Conservation (phyloP, 805 yeast genomes). For the Cyberlindnera euphorbiiphila region DNA sequence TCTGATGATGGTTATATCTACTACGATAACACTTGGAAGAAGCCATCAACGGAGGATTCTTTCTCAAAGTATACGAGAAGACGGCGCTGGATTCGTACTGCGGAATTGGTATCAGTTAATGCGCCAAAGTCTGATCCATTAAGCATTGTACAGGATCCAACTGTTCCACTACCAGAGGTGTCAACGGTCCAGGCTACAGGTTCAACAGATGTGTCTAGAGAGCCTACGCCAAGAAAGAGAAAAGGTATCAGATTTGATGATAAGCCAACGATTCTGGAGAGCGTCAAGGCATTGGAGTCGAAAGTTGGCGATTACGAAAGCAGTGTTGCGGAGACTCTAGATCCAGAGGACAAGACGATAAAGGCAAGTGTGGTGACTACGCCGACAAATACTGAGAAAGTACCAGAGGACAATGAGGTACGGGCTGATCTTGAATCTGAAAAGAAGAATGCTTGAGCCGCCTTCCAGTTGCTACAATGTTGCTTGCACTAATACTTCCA, state of each 20-base stretch:
- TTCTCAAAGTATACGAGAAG: constrained; percentile 90
- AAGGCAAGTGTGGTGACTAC: no score
- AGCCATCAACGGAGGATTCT: constrained; percentile 82
- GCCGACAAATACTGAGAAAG: no score
- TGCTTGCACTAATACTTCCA: no score
- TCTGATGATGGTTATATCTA: constrained; percentile 83
- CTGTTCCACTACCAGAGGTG: constrained; percentile 21
- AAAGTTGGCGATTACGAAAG: constrained; percentile 5
- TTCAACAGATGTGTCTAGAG: constrained; percentile 8
- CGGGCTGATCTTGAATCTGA: no score
- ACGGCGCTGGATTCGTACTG: constrained; percentile 94
- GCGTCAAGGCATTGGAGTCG: constrained; percentile 20
- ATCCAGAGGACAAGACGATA: no score
- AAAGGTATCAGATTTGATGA: constrained; percentile 44
- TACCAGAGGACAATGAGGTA: no score
- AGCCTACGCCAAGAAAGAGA: constrained; percentile 29
- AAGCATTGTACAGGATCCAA: constrained; percentile 4
- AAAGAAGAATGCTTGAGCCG: constrained; percentile 4
- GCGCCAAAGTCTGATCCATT: constrained; percentile 13
- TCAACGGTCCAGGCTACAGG: constrained; percentile 25
- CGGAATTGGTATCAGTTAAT: constrained; percentile 59
- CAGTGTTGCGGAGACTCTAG: neutral
- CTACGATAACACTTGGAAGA: constrained; percentile 92
- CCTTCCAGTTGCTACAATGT: no score
- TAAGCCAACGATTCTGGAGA: constrained; percentile 29